phyloP scores from a whole-genome alignment of 345 rosid species.

The Cardamine resedifolia region DNA sequence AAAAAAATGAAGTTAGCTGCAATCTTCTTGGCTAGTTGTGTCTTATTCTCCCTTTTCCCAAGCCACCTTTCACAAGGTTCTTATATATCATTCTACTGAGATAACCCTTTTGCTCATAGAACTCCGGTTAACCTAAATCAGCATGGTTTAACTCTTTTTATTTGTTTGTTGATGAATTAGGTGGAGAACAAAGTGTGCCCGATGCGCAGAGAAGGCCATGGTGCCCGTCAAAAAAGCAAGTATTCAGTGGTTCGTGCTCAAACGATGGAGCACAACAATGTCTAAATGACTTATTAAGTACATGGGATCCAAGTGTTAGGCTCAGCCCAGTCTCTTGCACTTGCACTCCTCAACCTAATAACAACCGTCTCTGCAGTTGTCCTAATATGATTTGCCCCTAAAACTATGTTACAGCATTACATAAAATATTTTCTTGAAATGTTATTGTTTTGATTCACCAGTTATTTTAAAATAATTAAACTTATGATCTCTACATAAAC shows the following conservation, averaged over 20 bases:
- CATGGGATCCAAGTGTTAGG: constrained; percentile 33
- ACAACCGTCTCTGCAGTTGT: constrained; percentile 27
- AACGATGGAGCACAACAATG: constrained; percentile 31
- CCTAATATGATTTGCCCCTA: constrained; percentile 30
- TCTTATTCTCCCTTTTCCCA: not conserved
- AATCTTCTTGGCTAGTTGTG: not conserved
- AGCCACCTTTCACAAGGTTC: constrained; percentile 15
- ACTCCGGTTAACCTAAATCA: constrained; percentile 1
- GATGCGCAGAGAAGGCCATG: constrained; percentile 23
- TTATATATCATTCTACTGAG: not conserved
- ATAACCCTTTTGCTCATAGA: not conserved
- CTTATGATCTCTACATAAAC: too few species aligned
- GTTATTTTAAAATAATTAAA: not conserved
- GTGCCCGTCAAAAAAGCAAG: constrained; percentile 33
- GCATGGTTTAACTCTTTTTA: not conserved
- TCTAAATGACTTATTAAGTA: constrained; percentile 31
- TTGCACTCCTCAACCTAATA: constrained; percentile 11
- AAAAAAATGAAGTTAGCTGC: not conserved
- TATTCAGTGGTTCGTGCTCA: constrained; percentile 26
- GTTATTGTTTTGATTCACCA: not conserved
- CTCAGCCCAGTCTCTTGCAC: constrained; percentile 28
- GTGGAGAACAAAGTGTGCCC: constrained; percentile 4
- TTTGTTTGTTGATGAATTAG: constrained; percentile 14
- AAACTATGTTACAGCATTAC: not conserved
- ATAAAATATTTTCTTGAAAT: not conserved